Conservation (phyloP, 768 basidiomycete genomes). For the Trametes sanguinea region DNA sequence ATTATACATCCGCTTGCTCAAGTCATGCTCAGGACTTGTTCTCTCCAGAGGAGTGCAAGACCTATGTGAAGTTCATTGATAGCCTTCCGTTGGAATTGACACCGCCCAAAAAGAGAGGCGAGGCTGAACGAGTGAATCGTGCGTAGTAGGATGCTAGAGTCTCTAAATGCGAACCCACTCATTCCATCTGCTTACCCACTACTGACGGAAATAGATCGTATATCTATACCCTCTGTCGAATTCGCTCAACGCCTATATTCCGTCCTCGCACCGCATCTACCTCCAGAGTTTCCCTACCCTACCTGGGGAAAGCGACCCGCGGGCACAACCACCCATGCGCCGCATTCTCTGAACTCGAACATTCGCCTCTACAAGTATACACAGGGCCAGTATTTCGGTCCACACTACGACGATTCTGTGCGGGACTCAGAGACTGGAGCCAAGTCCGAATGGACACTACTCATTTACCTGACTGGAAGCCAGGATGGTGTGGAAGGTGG, state of each 20-base stretch:
- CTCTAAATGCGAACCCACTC: background rate
- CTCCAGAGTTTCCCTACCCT: conserved; percentile 47
- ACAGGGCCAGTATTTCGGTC: conserved; percentile 65
- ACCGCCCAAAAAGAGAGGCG: conserved; percentile 70
- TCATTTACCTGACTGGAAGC: conserved; percentile 69
- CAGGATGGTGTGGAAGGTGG: conserved; percentile 78
- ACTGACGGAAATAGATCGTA: conserved; percentile 47
- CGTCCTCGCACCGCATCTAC: conserved; percentile 58
- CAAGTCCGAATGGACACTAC: conserved; percentile 75
- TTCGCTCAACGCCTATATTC: conserved; percentile 59
- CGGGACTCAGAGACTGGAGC: conserved; percentile 58
- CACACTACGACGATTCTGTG: conserved; percentile 76
- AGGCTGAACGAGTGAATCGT: conserved; percentile 74
- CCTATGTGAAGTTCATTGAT: conserved; percentile 61
- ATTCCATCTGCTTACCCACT: background rate
- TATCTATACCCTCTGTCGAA: conserved; percentile 55
- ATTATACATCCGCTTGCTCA: conserved; percentile 1
- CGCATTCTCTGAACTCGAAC: conserved; percentile 70
- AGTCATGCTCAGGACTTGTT: conserved; percentile 51
- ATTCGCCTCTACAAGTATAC: conserved; percentile 74
- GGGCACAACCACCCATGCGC: conserved; percentile 36
- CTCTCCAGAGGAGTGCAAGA: conserved; percentile 61
- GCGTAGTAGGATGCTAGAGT: conserved; percentile 23
- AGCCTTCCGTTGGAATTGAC: conserved; percentile 61
- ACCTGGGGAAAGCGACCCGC: conserved; percentile 32